These are phyloP conservation scores for Sphagnurus paluster DNA, from an alignment of 1,284 basidiomycete genomes.

Conservation along the genomic window DNA sequence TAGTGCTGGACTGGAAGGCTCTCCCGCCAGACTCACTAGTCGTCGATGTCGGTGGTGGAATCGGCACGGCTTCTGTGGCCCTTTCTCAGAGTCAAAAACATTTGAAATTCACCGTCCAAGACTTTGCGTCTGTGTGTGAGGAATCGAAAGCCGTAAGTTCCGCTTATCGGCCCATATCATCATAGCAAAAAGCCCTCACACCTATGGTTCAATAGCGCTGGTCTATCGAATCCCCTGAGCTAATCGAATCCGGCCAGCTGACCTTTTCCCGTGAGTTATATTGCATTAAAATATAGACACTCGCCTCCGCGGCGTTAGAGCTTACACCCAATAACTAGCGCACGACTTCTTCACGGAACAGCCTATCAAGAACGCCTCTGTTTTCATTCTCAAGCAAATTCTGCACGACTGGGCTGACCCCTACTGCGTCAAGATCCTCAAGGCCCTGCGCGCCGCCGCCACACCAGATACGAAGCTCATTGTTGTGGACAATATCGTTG, in stretches of 20 bases:
- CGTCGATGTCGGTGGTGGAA: slow-evolving; percentile 45
- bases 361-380: slow-evolving; percentile 27
- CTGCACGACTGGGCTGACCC: slow-evolving; percentile 37
- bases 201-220: slow-evolving; percentile 27
- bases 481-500: slow-evolving; percentile 34
- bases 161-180: too few relatives aligned
- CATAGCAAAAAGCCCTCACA: too few relatives aligned
- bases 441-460: slow-evolving; percentile 30
- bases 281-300: background rate
- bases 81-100: slow-evolving; percentile 28
- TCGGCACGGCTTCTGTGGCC: slow-evolving; percentile 32
- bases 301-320: background rate
- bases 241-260: slow-evolving; percentile 25
- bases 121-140: slow-evolving; percentile 30
- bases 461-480: slow-evolving; percentile 31
- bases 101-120: slow-evolving; percentile 38
- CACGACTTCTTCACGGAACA: slow-evolving; percentile 37
- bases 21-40: slow-evolving; percentile 31
- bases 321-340: slow-evolving; percentile 19
- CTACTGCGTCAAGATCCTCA: slow-evolving; percentile 29
- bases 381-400: slow-evolving; percentile 35
- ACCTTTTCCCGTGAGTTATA: slow-evolving; percentile 25
- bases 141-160: slow-evolving; percentile 29
- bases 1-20: slow-evolving; percentile 36
- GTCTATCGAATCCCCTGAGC: slow-evolving; percentile 26